These are phyloP conservation scores for Cytospora leucostoma DNA, from an alignment of 2,329 filamentous ascomycete species.

Conservation along the genomic window DNA sequence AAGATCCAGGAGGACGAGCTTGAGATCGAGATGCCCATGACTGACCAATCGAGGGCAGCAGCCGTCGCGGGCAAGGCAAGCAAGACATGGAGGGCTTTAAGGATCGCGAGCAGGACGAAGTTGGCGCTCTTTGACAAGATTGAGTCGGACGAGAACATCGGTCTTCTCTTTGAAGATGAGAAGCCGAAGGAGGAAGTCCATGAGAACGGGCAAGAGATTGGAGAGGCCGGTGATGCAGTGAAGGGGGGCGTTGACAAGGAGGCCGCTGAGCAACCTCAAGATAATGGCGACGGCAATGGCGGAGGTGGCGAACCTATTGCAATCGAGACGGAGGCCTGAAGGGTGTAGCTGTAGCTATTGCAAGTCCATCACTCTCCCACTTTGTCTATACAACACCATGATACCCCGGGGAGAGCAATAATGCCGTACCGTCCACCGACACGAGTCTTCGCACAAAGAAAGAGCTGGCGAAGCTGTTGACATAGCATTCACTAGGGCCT, in stretches of 20 bases:
- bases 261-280: neutral
- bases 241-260: constrained; percentile 3
- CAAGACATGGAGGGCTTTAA: constrained; percentile 86
- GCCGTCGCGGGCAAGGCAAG: constrained; percentile 75
- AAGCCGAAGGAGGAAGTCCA: constrained; percentile 42
- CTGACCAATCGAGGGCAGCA: constrained; percentile 56
- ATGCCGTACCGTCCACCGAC: neutral
- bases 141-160: constrained; percentile 75
- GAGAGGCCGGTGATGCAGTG: constrained; percentile 6
- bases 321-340: constrained; percentile 12
- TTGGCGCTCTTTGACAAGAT: constrained; percentile 83
- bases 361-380: neutral
- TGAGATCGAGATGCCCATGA: constrained; percentile 79
- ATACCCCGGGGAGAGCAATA: constrained; percentile 16
- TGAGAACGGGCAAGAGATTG: constrained; percentile 40
- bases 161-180: constrained; percentile 51
- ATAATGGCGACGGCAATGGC: constrained; percentile 15
- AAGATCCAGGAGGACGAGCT: constrained; percentile 80
- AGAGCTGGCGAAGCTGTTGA: no score
- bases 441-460: neutral
- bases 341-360: neutral
- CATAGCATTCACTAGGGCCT: no score
- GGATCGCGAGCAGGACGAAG: constrained; percentile 73
- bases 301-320: neutral
- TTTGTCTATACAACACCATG: constrained; percentile 13